These are phyloP conservation scores for Papiliotrema terrestris DNA, from an alignment of 1,284 basidiomycete genomes.

Conservation along the genomic window DNA sequence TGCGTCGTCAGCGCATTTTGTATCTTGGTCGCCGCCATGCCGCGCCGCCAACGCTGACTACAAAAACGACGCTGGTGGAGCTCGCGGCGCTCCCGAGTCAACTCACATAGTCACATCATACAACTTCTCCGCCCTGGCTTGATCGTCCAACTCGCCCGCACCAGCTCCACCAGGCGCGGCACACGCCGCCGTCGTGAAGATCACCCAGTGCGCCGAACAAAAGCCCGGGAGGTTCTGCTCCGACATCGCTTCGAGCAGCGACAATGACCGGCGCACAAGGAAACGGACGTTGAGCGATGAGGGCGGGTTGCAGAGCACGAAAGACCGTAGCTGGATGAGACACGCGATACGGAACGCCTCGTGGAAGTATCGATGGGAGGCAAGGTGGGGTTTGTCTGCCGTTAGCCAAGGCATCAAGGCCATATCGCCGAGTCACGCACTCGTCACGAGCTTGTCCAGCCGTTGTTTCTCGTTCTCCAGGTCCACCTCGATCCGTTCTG, in stretches of 20 bases:
- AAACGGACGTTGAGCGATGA: conserved; percentile 24
- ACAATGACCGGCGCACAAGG: conserved; percentile 29
- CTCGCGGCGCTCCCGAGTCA: no score
- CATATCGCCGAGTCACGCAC: conserved; percentile 11
- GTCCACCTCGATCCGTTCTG: conserved; percentile 24
- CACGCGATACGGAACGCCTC: conserved; percentile 35
- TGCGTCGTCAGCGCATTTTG: conserved; percentile 1
- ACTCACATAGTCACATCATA: conserved; percentile 27
- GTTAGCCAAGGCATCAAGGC: not conserved
- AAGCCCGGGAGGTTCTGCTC: conserved; percentile 30
- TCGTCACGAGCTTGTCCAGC: conserved; percentile 22
- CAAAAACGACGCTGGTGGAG: no score
- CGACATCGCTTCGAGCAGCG: conserved; percentile 34
- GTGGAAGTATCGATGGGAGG: conserved; percentile 34
- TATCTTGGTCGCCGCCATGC: no score
- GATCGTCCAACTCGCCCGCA: conserved; percentile 19
- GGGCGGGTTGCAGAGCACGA: conserved; percentile 30
- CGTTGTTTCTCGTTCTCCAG: conserved; percentile 28
- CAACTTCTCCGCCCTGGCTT: conserved; percentile 23
- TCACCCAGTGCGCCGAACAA: conserved; percentile 34
- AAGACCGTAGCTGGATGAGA: conserved; percentile 25
- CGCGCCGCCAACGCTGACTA: no score
- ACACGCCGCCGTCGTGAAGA: conserved; percentile 32
- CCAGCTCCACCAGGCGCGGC: conserved; percentile 11
- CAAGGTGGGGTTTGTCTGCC: conserved; percentile 27